A percentile compares a stretch with the other conserved stretches of the same genome.
phyloP scores from a whole-genome alignment of 164 flowering plant genomes.

The Liriodendron chinense region DNA sequence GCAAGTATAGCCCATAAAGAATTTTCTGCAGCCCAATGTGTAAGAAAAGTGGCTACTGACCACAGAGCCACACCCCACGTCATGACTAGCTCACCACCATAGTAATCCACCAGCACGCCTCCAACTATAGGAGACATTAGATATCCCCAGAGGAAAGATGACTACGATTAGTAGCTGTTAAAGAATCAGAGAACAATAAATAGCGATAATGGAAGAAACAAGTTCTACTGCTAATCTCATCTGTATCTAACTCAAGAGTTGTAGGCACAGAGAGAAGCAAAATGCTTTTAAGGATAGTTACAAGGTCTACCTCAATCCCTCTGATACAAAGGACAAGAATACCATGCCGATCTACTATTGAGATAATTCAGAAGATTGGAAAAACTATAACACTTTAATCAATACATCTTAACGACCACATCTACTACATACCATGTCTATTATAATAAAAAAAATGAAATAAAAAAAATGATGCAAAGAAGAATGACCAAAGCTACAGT shows the following conservation, averaged over 20 bases:
- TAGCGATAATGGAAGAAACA: background rate
- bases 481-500: too few relatives aligned
- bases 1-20: slow-evolving; percentile 71
- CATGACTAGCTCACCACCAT: slow-evolving; percentile 92
- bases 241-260: background rate
- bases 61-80: slow-evolving; percentile 92
- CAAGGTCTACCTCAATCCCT: background rate
- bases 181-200: slow-evolving; percentile 16
- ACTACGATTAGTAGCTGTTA: slow-evolving; percentile 53
- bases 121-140: slow-evolving; percentile 88
- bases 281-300: background rate
- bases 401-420: too few relatives aligned
- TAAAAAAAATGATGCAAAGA: too few relatives aligned
- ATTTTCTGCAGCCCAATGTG: slow-evolving; percentile 92
- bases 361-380: too few relatives aligned
- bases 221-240: background rate
- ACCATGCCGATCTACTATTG: too few relatives aligned
- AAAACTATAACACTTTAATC: too few relatives aligned
- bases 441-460: too few relatives aligned
- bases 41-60: slow-evolving; percentile 90
- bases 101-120: slow-evolving; percentile 82
- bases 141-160: slow-evolving; percentile 98
- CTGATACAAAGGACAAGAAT: too few relatives aligned
- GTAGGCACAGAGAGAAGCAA: background rate
- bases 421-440: too few relatives aligned